Percentiles rank a stretch among this genome's conserved stretches.
Conservation (phyloP, 495 filamentous ascomycete genomes). For the Tirmania nivea region DNA sequence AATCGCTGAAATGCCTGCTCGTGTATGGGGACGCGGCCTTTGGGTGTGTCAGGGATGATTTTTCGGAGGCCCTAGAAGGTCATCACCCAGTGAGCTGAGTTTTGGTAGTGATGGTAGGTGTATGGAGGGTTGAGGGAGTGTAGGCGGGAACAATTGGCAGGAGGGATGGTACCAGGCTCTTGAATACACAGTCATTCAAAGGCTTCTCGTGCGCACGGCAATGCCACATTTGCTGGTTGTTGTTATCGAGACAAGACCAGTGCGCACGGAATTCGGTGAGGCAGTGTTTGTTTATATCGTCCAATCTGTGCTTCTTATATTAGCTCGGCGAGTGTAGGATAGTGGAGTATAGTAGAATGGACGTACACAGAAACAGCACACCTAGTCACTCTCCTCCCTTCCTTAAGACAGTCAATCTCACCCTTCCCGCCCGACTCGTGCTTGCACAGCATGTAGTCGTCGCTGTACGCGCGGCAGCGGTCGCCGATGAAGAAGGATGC, state of each 20-base stretch:
- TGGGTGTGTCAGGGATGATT: slow-evolving; percentile 61
- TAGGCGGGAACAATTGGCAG: too few species aligned
- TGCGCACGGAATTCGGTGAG: slow-evolving; percentile 73
- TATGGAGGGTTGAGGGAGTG: not conserved
- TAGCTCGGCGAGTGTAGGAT: not conserved
- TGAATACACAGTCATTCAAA: slow-evolving; percentile 79
- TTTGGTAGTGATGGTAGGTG: not conserved
- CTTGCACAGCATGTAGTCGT: slow-evolving; percentile 99
- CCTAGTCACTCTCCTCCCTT: slow-evolving; percentile 85
- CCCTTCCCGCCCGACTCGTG: slow-evolving; percentile 65
- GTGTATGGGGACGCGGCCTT: slow-evolving; percentile 60
- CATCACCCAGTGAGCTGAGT: too few species aligned
- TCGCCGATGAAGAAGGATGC: slow-evolving; percentile 96
- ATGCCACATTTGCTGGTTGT: slow-evolving; percentile 91
- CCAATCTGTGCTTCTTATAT: slow-evolving; percentile 57
- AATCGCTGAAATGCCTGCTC: slow-evolving; percentile 27
- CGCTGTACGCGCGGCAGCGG: slow-evolving; percentile 82
- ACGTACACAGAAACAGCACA: slow-evolving; percentile 93
- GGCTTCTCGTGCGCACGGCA: slow-evolving; percentile 60
- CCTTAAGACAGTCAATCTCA: slow-evolving; percentile 85
- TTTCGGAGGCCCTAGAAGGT: not conserved
- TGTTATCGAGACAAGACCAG: slow-evolving; percentile 88
- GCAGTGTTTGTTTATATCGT: slow-evolving; percentile 91
- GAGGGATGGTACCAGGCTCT: slow-evolving; percentile 55
- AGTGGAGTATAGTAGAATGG: not conserved